Conservation (phyloP, 805 yeast genomes). For the Ogataea corticis region DNA sequence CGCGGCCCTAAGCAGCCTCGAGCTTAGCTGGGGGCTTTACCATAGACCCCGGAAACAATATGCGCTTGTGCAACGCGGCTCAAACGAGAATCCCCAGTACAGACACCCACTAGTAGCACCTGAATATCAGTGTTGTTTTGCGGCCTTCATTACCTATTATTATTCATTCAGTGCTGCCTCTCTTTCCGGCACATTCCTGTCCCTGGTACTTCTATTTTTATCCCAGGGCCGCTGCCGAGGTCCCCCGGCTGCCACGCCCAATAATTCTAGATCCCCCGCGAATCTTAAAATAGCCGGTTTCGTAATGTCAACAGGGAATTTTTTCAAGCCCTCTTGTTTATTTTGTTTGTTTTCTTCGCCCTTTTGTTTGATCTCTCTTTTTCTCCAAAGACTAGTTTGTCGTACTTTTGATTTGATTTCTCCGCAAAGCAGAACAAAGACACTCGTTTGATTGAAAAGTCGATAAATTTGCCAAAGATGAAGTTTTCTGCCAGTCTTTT, state of each 20-base stretch:
- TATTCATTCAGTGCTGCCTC: too few relatives aligned
- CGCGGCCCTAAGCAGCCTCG: too few relatives aligned
- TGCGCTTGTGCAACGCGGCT: too few relatives aligned
- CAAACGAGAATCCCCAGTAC: too few relatives aligned
- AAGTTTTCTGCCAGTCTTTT: conserved; percentile 27
- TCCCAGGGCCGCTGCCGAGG: not conserved
- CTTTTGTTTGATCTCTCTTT: conserved; percentile 6
- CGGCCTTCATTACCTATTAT: too few relatives aligned
- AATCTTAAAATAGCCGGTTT: not conserved
- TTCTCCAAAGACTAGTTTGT: not conserved
- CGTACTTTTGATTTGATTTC: too few relatives aligned
- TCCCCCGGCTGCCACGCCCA: not conserved
- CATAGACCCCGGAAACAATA: too few relatives aligned
- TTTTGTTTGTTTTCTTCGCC: conserved; percentile 5
- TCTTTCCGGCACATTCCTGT: not conserved
- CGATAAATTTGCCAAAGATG: conserved; percentile 22
- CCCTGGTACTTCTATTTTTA: not conserved
- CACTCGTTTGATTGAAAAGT: conserved; percentile 5
- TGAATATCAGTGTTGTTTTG: too few relatives aligned
- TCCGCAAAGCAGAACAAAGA: not conserved
- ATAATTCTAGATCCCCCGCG: not conserved
- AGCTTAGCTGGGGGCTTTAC: too few relatives aligned
- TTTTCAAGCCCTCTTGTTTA: conserved; percentile 4
- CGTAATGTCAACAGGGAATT: not conserved
- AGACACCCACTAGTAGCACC: too few relatives aligned